Evolutionary conservation across 768 basidiomycete species (phyloP).

Genomic region (Melanogaster broomeanus): DNA sequence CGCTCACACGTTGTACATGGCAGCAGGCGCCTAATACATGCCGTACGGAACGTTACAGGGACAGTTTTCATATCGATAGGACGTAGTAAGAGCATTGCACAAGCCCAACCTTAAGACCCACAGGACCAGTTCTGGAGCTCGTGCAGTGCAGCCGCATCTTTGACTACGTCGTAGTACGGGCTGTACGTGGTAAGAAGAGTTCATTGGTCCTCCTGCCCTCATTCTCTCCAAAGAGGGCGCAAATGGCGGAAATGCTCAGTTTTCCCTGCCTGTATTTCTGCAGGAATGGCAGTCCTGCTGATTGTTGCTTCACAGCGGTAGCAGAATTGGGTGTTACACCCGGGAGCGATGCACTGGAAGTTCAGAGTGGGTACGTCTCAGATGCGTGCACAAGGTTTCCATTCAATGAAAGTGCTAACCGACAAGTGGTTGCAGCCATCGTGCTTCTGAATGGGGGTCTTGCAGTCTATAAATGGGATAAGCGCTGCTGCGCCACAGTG

Average conservation of each 20-base stretch:
- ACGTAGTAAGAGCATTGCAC: no score
- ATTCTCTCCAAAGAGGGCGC: slow-evolving; percentile 20
- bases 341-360: slow-evolving; percentile 52
- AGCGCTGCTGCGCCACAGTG: not conserved
- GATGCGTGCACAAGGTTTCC: not conserved
- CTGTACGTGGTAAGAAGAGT: no score
- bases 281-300: slow-evolving; percentile 37
- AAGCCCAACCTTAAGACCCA: not conserved
- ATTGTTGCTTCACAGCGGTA: slow-evolving; percentile 51
- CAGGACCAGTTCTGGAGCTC: not conserved
- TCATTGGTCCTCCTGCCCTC: no score
- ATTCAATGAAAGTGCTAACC: slow-evolving; percentile 32
- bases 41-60: no score
- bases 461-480: slow-evolving; percentile 35
- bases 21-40: no score
- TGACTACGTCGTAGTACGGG: no score
- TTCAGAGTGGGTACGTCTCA: not conserved
- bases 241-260: slow-evolving; percentile 35
- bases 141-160: no score
- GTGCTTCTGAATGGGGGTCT: slow-evolving; percentile 51
- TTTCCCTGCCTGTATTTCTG: slow-evolving; percentile 34
- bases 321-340: slow-evolving; percentile 60
- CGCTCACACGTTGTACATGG: no score
- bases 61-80: no score
- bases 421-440: slow-evolving; percentile 62